Percentiles rank a stretch among this genome's conserved stretches.
These are phyloP conservation scores for Isoetes taiwanensis DNA, from an alignment of 75 land plant genomes.

Conservation along the genomic window DNA sequence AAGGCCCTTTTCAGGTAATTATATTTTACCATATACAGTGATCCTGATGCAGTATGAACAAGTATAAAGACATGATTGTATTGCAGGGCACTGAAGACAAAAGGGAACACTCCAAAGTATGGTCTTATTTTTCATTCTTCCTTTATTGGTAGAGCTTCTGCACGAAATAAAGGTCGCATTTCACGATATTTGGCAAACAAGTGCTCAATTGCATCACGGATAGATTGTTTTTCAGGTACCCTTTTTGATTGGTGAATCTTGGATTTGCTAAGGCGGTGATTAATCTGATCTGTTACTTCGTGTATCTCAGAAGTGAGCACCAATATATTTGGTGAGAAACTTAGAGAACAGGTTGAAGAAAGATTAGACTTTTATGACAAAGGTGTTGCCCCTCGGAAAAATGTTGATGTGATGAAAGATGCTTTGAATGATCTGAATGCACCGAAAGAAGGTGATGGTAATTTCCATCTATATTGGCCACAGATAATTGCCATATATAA, in stretches of 20 bases:
- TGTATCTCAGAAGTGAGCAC: constrained; percentile 46
- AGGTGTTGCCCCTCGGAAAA: constrained; percentile 89
- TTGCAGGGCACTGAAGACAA: constrained; percentile 75
- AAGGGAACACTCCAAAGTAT: constrained; percentile 92
- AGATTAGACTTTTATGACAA: constrained; percentile 95
- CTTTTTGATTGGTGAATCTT: background rate
- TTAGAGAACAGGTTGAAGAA: constrained; percentile 91
- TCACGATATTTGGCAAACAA: constrained; percentile 97
- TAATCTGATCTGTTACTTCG: too few species aligned
- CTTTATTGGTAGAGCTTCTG: constrained; percentile 80
- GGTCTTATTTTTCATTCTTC: constrained; percentile 94
- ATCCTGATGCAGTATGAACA: too few species aligned
- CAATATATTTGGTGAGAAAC: constrained; percentile 76
- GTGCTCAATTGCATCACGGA: constrained; percentile 88
- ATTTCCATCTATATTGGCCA: too few species aligned
- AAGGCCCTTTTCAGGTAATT: constrained; percentile 91
- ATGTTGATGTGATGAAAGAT: constrained; percentile 90
- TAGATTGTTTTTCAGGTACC: constrained; percentile 84
- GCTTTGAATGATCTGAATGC: constrained; percentile 38
- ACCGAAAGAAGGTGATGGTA: constrained; percentile 11
- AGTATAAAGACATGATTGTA: too few species aligned
- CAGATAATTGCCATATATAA: too few species aligned
- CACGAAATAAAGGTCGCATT: constrained; percentile 84
- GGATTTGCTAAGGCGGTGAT: too few species aligned
- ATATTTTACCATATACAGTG: background rate